These are phyloP conservation scores for Fusarium siculi DNA, from an alignment of 2,329 filamentous ascomycete genomes.

Conservation along the genomic window DNA sequence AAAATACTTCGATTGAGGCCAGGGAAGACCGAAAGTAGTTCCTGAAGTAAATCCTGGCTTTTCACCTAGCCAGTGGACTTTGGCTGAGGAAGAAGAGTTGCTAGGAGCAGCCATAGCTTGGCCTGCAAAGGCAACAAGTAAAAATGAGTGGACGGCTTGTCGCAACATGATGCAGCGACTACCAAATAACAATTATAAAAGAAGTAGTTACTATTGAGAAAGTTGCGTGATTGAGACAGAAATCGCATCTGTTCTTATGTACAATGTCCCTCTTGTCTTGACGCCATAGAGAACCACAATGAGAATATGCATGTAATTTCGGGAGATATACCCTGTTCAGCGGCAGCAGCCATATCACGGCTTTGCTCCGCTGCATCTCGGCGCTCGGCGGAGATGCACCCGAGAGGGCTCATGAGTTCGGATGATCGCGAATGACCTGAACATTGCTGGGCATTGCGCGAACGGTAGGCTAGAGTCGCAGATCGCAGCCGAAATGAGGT, in stretches of 20 bases:
- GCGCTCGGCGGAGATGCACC: constrained; percentile 2
- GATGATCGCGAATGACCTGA: neutral
- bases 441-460: neutral
- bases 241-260: constrained; percentile 8
- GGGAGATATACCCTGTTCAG: constrained; percentile 29
- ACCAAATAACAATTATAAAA: neutral
- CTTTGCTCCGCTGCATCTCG: constrained; percentile 19
- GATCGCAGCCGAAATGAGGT: constrained; percentile 5
- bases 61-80: constrained; percentile 54
- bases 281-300: constrained; percentile 31
- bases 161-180: constrained; percentile 34
- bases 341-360: neutral
- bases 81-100: constrained; percentile 35
- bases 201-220: neutral
- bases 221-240: neutral
- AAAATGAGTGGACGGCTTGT: constrained; percentile 37
- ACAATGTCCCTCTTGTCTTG: neutral
- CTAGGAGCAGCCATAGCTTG: constrained; percentile 22
- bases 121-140: constrained; percentile 21
- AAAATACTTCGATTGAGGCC: constrained; percentile 54
- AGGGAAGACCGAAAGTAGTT: constrained; percentile 57
- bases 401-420: neutral
- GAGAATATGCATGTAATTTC: constrained; percentile 36
- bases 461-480: neutral
- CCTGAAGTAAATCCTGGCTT: constrained; percentile 50